These are phyloP conservation scores for Clonostachys chloroleuca DNA, from an alignment of 2,329 filamentous ascomycete species.

Conservation along the genomic window DNA sequence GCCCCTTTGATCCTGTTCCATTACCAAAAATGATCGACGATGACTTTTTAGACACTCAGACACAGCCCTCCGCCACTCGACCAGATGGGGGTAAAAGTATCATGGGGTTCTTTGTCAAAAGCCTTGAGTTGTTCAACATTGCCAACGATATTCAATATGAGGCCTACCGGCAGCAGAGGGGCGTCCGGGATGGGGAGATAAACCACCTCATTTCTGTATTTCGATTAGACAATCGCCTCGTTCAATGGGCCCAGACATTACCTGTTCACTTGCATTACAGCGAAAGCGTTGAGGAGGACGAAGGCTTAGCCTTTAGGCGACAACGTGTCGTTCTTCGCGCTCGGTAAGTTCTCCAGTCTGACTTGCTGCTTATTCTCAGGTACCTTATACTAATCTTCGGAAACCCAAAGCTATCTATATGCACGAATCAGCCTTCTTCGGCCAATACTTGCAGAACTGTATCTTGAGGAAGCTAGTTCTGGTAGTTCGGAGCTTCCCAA, in stretches of 20 bases:
- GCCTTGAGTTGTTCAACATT: slow-evolving; percentile 3
- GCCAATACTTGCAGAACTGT: slow-evolving; percentile 1
- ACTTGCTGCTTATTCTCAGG: no score
- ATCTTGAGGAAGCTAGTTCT: neutral
- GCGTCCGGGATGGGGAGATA: neutral
- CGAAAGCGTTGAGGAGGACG: neutral
- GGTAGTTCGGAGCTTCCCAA: neutral
- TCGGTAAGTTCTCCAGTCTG: neutral
- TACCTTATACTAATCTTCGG: no score
- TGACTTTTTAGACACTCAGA: slow-evolving; percentile 2
- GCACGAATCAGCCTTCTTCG: slow-evolving; percentile 1
- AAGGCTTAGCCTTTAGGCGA: neutral
- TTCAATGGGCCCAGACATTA: slow-evolving; percentile 2
- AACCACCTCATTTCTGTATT: neutral
- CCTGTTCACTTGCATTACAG: slow-evolving; percentile 1
- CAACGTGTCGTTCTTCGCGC: slow-evolving; percentile 3
- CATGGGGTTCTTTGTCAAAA: slow-evolving; percentile 2
- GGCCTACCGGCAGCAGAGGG: neutral
- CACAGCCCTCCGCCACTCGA: neutral
- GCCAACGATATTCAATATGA: slow-evolving; percentile 3
- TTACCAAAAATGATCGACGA: slow-evolving; percentile 5
- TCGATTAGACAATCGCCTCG: neutral
- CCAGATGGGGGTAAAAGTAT: slow-evolving; percentile 1
- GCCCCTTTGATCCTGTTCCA: neutral
- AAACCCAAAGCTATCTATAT: neutral